Evolutionary conservation across 495 filamentous ascomycete genomes (phyloP), one percentile per base, ranked within the genome.

Genomic region (Penicillium longicatenatum): DNA sequence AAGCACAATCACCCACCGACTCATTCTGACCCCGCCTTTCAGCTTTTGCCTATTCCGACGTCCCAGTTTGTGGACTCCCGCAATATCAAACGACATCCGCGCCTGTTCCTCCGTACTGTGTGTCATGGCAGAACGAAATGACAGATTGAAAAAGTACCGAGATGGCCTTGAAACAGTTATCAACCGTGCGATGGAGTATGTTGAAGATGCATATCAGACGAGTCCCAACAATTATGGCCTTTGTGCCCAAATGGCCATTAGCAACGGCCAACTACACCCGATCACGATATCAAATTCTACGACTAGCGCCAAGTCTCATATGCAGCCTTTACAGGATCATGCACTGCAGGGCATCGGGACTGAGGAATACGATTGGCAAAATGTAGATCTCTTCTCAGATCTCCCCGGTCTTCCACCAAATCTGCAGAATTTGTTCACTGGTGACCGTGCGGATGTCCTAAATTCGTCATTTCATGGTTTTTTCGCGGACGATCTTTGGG

Each of bases 51-150:
- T 70, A 9, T 66, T 70, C 30, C 62, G 67, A 17, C 61, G 59
- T n/a, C 67, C 67, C 1, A 14, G 30, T 12, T 64, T 78, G 26
- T 79, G 74, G 74, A 73, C 73, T 2, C 56, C 71, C 12, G 64
- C 60, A 17, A 63, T 75, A 5, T 73, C 70, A 2, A 75, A 77
- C 43, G 73, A 77, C 43, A 60, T 77, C 1, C 70, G 76, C 7
- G 76, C 75, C 9, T 78, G 73, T 56, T 78, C 74, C 0, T 65
- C 70, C 1, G 67, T 70, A 4, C 54, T 79, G 9, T 76, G 71
- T 54, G 69, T 77, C 24, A 77, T 79, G 73, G 75, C 72, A 5
- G 76, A 79, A 61, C 69, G 72, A 8, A 73, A 75, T 20, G 55
- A 69, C 7, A 64, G 56, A 37, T 61, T 76, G 16, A 71, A 69